These are phyloP conservation scores for Aspergillus carbonarius DNA, from an alignment of 2,329 filamentous ascomycete genomes.

Conservation along the genomic window DNA sequence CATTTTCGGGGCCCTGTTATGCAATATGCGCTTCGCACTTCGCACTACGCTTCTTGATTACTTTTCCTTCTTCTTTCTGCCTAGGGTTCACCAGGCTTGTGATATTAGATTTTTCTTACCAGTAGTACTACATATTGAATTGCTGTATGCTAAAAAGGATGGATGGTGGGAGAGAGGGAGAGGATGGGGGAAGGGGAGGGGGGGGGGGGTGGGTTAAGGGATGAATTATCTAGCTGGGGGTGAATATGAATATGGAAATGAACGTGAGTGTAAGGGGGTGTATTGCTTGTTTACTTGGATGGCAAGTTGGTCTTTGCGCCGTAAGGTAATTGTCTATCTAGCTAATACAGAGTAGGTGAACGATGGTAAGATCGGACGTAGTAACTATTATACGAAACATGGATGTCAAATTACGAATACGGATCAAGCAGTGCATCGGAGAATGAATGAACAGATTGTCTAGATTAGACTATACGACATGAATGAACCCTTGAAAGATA, in stretches of 20 bases:
- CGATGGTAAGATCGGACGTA: neutral
- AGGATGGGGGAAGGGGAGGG: no score
- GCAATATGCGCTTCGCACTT: neutral
- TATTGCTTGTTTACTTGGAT: no score
- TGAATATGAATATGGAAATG: neutral
- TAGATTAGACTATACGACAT: no score
- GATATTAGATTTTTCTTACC: neutral
- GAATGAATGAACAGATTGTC: no score
- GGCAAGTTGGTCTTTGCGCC: no score
- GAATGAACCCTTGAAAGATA: neutral
- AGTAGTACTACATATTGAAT: neutral
- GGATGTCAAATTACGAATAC: no score
- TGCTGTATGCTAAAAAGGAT: neutral
- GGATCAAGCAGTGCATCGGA: no score
- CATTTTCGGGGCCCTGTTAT: neutral
- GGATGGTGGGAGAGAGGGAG: neutral
- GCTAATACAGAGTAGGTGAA: no score
- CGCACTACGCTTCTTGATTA: neutral
- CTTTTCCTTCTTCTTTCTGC: neutral
- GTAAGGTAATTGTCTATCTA: no score
- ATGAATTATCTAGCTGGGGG: neutral
- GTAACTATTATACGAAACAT: neutral
- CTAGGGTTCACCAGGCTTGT: neutral
- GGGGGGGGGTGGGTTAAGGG: no score
- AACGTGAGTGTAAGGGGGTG: no score